Percentiles rank a stretch among this genome's conserved stretches.
phyloP scores from a whole-genome alignment of 1,139 yeast genomes.

The Geotrichum phurueaensis region DNA sequence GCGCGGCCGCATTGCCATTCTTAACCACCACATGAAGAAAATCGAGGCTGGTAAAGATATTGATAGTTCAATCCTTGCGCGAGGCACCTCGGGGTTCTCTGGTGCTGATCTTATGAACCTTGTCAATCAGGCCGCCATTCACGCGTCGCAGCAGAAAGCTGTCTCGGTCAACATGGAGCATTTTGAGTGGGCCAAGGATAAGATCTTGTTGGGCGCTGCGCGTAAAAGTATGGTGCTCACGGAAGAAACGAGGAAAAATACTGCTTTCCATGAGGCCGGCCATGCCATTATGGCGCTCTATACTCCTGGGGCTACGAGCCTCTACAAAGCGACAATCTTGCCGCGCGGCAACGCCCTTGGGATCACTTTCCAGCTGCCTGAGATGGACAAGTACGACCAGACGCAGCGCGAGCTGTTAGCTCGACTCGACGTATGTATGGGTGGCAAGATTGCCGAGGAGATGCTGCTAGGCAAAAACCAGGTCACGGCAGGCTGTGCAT shows the following conservation, averaged over 20 bases:
- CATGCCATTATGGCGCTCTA: conserved; percentile 95
- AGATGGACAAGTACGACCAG: conserved; percentile 94
- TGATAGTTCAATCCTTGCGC: conserved; percentile 80
- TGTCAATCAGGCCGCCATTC: conserved; percentile 96
- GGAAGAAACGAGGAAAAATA: conserved; percentile 84
- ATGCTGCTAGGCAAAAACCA: conserved; percentile 47
- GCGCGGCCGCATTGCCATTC: conserved; percentile 89
- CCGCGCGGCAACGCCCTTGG: conserved; percentile 98
- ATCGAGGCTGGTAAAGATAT: conserved; percentile 80
- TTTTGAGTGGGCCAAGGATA: conserved; percentile 98
- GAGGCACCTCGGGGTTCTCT: conserved; percentile 95
- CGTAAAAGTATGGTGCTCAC: conserved; percentile 97
- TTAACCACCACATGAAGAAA: conserved; percentile 85
- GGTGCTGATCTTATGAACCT: conserved; percentile 96
- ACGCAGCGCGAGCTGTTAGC: conserved; percentile 87
- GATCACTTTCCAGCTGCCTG: conserved; percentile 93
- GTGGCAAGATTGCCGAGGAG: conserved; percentile 97
- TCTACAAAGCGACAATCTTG: conserved; percentile 91
- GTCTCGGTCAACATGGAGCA: conserved; percentile 84
- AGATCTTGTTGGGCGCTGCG: conserved; percentile 96
- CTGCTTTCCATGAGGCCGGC: conserved; percentile 98
- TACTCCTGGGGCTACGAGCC: conserved; percentile 88
- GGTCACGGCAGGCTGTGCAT: conserved; percentile 91
- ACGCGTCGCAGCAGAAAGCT: conserved; percentile 90
- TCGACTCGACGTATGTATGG: conserved; percentile 94